Evolutionary conservation across 2,329 filamentous ascomycete genomes (phyloP).

Genomic region (Botryosphaeria dothidea): DNA sequence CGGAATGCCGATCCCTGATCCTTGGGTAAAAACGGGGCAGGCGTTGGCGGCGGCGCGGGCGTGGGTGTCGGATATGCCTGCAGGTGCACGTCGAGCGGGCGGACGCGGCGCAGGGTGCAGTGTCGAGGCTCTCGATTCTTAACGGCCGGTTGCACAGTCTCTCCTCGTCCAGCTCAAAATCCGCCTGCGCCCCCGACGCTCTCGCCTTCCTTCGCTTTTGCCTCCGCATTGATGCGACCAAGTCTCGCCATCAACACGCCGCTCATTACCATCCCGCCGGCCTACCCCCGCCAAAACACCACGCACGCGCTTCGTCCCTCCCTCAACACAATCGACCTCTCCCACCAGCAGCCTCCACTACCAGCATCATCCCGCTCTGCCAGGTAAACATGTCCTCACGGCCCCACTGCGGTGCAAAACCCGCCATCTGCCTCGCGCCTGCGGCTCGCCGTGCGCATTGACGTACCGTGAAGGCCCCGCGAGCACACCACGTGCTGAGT

Average conservation of each 20-base stretch:
- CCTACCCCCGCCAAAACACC: not conserved
- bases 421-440: constrained; percentile 8
- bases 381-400: constrained; percentile 2
- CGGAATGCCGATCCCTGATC: constrained; percentile 17
- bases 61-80: constrained; percentile 2
- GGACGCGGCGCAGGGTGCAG: constrained; percentile 5
- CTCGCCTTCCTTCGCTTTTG: constrained; percentile 9
- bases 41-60: constrained; percentile 9
- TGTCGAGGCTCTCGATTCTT: constrained; percentile 10
- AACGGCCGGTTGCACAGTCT: constrained; percentile 15
- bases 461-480: constrained; percentile 8
- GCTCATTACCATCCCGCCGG: constrained; percentile 1
- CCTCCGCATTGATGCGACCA: constrained; percentile 12
- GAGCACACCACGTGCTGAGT: constrained; percentile 5
- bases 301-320: not conserved
- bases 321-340: not conserved
- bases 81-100: not conserved
- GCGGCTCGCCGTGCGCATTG: constrained; percentile 1
- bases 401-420: constrained; percentile 3
- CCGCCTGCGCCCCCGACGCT: constrained; percentile 12
- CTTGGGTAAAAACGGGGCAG: constrained; percentile 14
- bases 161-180: constrained; percentile 5
- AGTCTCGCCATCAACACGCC: constrained; percentile 10
- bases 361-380: constrained; percentile 5
- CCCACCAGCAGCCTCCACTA: not conserved